Percentiles rank a stretch among this genome's conserved stretches.
Evolutionary conservation across 495 filamentous ascomycete genomes (phyloP).

Genomic region (Aspergillus sclerotioniger): DNA sequence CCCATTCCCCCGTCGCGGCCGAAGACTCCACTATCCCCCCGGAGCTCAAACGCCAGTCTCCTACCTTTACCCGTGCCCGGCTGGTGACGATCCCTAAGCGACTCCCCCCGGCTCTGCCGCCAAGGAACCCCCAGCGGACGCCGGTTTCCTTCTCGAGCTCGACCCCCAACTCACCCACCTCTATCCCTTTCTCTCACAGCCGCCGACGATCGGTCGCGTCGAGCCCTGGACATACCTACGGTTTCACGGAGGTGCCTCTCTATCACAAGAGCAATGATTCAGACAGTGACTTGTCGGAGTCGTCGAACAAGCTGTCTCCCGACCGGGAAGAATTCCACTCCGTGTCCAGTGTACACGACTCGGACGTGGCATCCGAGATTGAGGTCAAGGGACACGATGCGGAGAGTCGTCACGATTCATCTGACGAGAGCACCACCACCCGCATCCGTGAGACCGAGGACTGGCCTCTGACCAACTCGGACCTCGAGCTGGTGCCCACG

Average conservation of each 20-base stretch:
- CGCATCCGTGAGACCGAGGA: neutral
- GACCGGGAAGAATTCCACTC: constrained; percentile 51
- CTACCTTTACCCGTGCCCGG: constrained; percentile 58
- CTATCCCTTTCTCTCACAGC: constrained; percentile 16
- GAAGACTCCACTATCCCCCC: constrained; percentile 36
- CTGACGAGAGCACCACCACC: neutral
- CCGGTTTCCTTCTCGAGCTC: constrained; percentile 19
- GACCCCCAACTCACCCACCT: constrained; percentile 20
- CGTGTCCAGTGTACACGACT: constrained; percentile 25
- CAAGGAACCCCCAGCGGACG: constrained; percentile 54
- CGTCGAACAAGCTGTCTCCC: constrained; percentile 17
- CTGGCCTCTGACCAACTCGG: neutral
- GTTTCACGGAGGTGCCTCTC: constrained; percentile 17
- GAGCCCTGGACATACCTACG: constrained; percentile 23
- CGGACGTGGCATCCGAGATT: constrained; percentile 15
- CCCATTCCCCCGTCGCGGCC: constrained; percentile 51
- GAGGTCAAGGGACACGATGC: constrained; percentile 6
- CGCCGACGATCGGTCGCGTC: constrained; percentile 22
- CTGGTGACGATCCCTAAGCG: constrained; percentile 73
- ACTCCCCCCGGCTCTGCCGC: constrained; percentile 62
- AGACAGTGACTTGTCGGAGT: constrained; percentile 24
- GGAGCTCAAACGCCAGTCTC: constrained; percentile 43
- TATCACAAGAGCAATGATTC: constrained; percentile 24
- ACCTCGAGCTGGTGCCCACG: neutral
- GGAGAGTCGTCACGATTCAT: neutral